A percentile compares a stretch with the other conserved stretches of the same genome.
These are phyloP conservation scores for Trypanosoma brucei DNA, from an alignment of 208 protist species.

Conservation along the genomic window DNA sequence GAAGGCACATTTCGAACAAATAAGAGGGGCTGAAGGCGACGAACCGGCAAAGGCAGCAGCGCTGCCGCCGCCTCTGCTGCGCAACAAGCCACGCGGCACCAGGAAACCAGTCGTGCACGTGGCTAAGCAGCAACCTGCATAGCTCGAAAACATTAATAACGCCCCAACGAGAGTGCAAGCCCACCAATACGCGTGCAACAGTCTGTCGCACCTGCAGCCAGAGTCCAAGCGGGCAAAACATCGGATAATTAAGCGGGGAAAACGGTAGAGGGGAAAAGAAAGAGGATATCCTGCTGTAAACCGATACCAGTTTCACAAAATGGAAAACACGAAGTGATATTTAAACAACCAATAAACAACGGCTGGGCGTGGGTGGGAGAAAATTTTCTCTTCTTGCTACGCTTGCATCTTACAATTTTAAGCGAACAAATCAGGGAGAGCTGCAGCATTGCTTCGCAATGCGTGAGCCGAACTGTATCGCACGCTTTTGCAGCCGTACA, in stretches of 20 bases:
- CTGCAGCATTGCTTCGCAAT: slow-evolving; percentile 63
- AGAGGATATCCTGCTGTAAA: neutral
- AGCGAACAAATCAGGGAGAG: too few relatives aligned
- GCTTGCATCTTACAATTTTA: too few relatives aligned
- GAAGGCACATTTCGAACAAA: slow-evolving; percentile 8
- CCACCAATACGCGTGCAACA: neutral
- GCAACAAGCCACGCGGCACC: too few relatives aligned
- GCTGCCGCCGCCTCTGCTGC: neutral
- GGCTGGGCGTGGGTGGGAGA: too few relatives aligned
- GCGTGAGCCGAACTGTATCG: slow-evolving; percentile 96
- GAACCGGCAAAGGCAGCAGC: neutral
- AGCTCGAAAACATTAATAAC: neutral
- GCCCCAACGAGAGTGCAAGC: neutral
- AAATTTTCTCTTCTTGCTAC: too few relatives aligned
- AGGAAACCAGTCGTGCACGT: too few relatives aligned
- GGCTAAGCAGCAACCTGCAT: neutral
- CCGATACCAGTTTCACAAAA: too few relatives aligned
- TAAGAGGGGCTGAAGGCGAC: slow-evolving; percentile 2
- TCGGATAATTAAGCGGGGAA: neutral
- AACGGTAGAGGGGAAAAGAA: slow-evolving; percentile 8
- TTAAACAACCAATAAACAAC: too few relatives aligned
- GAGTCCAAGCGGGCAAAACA: too few relatives aligned
- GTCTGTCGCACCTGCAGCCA: too few relatives aligned
- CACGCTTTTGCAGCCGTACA: slow-evolving; percentile 90
- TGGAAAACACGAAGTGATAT: too few relatives aligned